These are phyloP conservation scores for Omphalotus olearius DNA, from an alignment of 1,284 basidiomycete species.

Conservation along the genomic window DNA sequence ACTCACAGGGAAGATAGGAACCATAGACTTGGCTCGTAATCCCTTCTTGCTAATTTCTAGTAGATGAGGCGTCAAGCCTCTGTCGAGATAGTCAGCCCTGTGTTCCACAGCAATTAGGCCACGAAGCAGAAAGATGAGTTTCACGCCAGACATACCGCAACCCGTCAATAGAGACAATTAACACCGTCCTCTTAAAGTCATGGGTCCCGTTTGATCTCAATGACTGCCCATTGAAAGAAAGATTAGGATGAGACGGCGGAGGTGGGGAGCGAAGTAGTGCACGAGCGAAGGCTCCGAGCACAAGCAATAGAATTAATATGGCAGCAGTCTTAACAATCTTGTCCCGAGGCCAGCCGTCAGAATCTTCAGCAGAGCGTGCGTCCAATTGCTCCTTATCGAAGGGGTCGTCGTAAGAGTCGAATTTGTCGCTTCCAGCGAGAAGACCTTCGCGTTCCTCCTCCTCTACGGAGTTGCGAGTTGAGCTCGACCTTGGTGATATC, in stretches of 20 bases:
- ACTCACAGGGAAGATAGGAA: constrained; percentile 81
- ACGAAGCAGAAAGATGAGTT: not conserved
- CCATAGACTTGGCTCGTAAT: constrained; percentile 80
- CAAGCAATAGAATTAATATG: constrained; percentile 36
- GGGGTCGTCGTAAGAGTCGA: constrained; percentile 3
- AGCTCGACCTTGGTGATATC: too few relatives aligned
- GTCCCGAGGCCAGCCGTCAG: constrained; percentile 28
- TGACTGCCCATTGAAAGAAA: constrained; percentile 33
- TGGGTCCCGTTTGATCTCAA: constrained; percentile 72
- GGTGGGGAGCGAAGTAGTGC: constrained; percentile 15
- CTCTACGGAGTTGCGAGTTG: too few relatives aligned
- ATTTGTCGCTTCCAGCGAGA: constrained; percentile 1
- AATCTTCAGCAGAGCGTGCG: constrained; percentile 6
- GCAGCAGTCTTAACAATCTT: constrained; percentile 32
- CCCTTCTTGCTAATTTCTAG: constrained; percentile 76
- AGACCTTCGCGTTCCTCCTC: constrained; percentile 12
- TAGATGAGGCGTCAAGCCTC: constrained; percentile 78
- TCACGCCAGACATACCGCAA: constrained; percentile 49
- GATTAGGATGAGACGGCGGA: constrained; percentile 21
- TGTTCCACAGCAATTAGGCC: constrained; percentile 3
- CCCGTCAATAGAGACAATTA: constrained; percentile 86
- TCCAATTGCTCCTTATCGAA: constrained; percentile 7
- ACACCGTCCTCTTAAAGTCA: constrained; percentile 72
- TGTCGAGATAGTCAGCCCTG: constrained; percentile 81
- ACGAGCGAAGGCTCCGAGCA: constrained; percentile 39